A percentile compares a stretch with the other conserved stretches of the same genome.
phyloP scores from a whole-genome alignment of 805 yeast species.

The Hanseniaspora guilliermondii region DNA sequence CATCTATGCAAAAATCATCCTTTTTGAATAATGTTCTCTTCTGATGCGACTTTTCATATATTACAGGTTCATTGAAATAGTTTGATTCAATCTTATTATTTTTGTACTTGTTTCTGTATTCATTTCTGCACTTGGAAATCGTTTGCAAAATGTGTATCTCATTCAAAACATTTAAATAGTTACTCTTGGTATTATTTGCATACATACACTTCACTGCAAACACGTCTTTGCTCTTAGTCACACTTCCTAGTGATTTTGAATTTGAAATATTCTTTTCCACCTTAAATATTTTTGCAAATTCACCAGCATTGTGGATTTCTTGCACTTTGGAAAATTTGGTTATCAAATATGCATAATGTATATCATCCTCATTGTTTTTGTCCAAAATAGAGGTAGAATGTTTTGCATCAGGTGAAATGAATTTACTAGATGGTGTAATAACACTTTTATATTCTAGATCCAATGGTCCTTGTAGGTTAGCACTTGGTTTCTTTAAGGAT shows the following conservation, averaged over 20 bases:
- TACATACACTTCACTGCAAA: slow-evolving; percentile 85
- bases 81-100: background rate
- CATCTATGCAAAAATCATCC: slow-evolving; percentile 34
- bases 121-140: slow-evolving; percentile 30
- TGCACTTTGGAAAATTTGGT: slow-evolving; percentile 50
- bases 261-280: slow-evolving; percentile 33
- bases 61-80: background rate
- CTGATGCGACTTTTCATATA: slow-evolving; percentile 5
- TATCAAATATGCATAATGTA: slow-evolving; percentile 31
- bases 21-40: slow-evolving; percentile 17
- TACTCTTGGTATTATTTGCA: slow-evolving; percentile 36
- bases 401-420: slow-evolving; percentile 12
- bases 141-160: slow-evolving; percentile 61
- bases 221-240: slow-evolving; percentile 31
- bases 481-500: background rate
- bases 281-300: slow-evolving; percentile 78
- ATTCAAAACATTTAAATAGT: slow-evolving; percentile 53
- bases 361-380: slow-evolving; percentile 16
- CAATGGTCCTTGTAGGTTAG: slow-evolving; percentile 17
- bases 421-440: slow-evolving; percentile 20
- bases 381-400: slow-evolving; percentile 1
- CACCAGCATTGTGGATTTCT: slow-evolving; percentile 62
- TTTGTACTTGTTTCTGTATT: background rate
- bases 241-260: slow-evolving; percentile 32
- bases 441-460: slow-evolving; percentile 23